Conservation (phyloP, 164 flowering plant genomes). For the Cinnamomum micranthum region DNA sequence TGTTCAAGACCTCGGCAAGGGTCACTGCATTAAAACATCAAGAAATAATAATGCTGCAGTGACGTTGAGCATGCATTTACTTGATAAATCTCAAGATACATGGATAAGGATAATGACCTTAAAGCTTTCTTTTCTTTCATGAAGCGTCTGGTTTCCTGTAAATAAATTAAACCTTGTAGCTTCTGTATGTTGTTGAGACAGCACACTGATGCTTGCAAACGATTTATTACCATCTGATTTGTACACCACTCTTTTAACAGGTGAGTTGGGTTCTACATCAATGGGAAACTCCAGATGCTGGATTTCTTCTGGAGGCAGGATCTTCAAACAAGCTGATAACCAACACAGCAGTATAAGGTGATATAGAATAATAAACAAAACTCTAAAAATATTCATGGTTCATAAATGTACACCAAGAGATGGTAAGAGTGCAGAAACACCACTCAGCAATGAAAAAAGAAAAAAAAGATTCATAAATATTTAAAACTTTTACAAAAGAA, state of each 20-base stretch:
- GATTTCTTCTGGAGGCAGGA: constrained; percentile 70
- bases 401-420: neutral
- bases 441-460: neutral
- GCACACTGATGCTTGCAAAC: constrained; percentile 25
- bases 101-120: constrained; percentile 44
- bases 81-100: neutral
- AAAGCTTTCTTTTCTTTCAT: constrained; percentile 70
- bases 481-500: neutral
- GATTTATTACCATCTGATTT: constrained; percentile 35
- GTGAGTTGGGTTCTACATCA: constrained; percentile 23
- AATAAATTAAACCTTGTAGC: constrained; percentile 68
- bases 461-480: neutral
- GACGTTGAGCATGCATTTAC: neutral
- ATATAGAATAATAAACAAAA: constrained; percentile 7
- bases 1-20: neutral
- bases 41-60: neutral
- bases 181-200: constrained; percentile 25
- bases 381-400: neutral
- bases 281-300: constrained; percentile 56
- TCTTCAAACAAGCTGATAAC: constrained; percentile 77
- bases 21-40: neutral
- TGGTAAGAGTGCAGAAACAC: neutral
- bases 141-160: constrained; percentile 73
- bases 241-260: constrained; percentile 53
- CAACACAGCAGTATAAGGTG: neutral